Evolutionary conservation across 179 eudicot genomes (phyloP).

Genomic region (Beta macrorhiza): DNA sequence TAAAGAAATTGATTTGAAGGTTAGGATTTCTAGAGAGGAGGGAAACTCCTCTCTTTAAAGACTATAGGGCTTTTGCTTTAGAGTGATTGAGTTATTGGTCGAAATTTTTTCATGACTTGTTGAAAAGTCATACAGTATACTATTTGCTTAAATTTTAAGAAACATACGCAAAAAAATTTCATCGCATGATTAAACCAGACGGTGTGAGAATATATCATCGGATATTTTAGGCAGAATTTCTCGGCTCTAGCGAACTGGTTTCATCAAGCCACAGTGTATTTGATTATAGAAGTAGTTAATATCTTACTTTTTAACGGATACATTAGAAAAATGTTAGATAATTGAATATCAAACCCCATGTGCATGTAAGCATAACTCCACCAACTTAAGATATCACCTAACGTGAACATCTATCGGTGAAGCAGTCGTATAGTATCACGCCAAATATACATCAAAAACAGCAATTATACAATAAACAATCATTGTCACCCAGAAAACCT

Average conservation of each 20-base stretch:
- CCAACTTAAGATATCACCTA: slow-evolving; percentile 10
- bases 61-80: too few species aligned
- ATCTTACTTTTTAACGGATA: slow-evolving; percentile 11
- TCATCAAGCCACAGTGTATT: slow-evolving; percentile 9
- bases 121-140: too few species aligned
- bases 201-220: too few species aligned
- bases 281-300: not conserved
- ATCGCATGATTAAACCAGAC: too few species aligned
- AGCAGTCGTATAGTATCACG: not conserved
- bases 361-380: slow-evolving; percentile 22
- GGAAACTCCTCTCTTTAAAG: too few species aligned
- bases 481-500: not conserved
- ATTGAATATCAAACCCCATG: slow-evolving; percentile 21
- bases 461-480: not conserved
- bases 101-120: too few species aligned
- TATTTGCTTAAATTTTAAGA: too few species aligned
- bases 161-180: too few species aligned
- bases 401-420: slow-evolving; percentile 1
- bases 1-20: too few species aligned
- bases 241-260: not conserved
- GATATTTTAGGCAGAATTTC: not conserved
- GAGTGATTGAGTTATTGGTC: too few species aligned
- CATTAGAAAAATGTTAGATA: slow-evolving; percentile 10
- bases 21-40: too few species aligned
- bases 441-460: not conserved